Conservation (phyloP, 2,329 filamentous ascomycete species). For the Monosporascus sp. region DNA sequence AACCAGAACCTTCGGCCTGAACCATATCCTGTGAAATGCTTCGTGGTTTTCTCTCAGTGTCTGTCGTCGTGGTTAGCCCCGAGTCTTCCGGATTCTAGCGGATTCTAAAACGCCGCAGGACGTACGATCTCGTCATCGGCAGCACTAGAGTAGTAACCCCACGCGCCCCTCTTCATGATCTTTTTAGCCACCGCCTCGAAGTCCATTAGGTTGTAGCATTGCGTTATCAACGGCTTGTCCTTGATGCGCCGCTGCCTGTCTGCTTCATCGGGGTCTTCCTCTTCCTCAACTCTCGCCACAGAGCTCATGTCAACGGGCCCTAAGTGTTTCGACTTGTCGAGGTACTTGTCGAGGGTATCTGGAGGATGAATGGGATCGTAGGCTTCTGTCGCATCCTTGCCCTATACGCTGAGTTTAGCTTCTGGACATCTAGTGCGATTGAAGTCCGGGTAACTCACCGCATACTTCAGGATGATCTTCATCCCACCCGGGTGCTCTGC, state of each 20-base stretch:
- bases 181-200: conserved; percentile 89
- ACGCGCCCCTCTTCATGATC: conserved; percentile 93
- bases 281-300: conserved; percentile 62
- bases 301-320: conserved; percentile 87
- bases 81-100: background rate
- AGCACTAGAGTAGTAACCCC: conserved; percentile 96
- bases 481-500: conserved; percentile 80
- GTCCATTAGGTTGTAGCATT: conserved; percentile 92
- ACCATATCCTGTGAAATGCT: conserved; percentile 96
- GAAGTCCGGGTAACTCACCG: conserved; percentile 39
- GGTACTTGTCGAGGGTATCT: conserved; percentile 81
- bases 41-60: conserved; percentile 93
- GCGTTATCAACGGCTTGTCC: conserved; percentile 72
- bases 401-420: conserved; percentile 34
- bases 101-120: conserved; percentile 3
- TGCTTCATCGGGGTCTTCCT: conserved; percentile 62
- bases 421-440: background rate
- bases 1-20: conserved; percentile 82
- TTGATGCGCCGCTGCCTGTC: conserved; percentile 70
- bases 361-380: conserved; percentile 86
- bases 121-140: conserved; percentile 82
- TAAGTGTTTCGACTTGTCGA: conserved; percentile 79
- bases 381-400: conserved; percentile 88
- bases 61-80: conserved; percentile 37
- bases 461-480: conserved; percentile 96